A percentile compares a stretch with the other conserved stretches of the same genome.
phyloP scores from a whole-genome alignment of 1,284 basidiomycete genomes.

The Tilletia caries region DNA sequence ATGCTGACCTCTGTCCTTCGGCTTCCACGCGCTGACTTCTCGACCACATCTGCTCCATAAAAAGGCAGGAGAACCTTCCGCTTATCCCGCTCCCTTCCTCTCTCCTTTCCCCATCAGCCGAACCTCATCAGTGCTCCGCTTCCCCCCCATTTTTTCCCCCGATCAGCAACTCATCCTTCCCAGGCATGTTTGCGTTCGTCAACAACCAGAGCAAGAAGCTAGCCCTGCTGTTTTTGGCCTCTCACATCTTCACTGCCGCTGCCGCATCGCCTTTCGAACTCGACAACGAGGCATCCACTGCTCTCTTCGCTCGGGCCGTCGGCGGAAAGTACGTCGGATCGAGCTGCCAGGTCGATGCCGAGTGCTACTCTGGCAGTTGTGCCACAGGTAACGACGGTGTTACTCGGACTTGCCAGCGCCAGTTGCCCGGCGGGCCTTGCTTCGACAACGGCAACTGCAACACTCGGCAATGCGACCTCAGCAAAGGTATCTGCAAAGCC shows the following conservation, averaged over 20 bases:
- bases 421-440: neutral
- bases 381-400: neutral
- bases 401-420: neutral
- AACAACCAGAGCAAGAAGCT: too few species aligned
- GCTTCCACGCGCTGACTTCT: too few species aligned
- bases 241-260: neutral
- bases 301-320: neutral
- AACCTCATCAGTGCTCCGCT: too few species aligned
- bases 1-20: too few species aligned
- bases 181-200: too few species aligned
- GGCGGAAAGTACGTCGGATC: neutral
- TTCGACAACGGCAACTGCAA: neutral
- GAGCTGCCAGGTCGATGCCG: neutral
- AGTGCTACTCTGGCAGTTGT: neutral
- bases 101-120: too few species aligned
- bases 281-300: neutral
- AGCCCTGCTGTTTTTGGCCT: neutral
- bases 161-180: too few species aligned
- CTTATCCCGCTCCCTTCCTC: too few species aligned
- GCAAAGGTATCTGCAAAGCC: neutral
- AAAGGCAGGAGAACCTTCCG: too few species aligned
- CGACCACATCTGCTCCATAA: too few species aligned
- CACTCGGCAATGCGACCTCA: neutral
- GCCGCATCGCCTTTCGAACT: neutral
- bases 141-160: too few species aligned